phyloP scores from a whole-genome alignment of 164 flowering plant species.

The Nelumbo lutea region DNA sequence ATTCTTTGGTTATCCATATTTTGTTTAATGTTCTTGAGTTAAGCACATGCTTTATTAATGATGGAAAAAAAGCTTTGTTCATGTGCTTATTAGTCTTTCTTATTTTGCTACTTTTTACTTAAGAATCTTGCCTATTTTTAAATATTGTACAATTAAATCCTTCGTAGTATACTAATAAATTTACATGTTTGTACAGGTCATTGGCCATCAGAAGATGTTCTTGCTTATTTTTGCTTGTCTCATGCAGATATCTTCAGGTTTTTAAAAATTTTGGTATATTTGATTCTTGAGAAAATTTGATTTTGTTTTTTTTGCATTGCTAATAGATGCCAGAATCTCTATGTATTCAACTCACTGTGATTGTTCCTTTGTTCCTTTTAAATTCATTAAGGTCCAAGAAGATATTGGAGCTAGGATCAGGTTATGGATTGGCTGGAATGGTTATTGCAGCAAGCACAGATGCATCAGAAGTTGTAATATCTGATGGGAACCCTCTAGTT shows the following conservation, averaged over 20 bases:
- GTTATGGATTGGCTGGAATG: slow-evolving; percentile 95
- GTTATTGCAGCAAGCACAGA: slow-evolving; percentile 72
- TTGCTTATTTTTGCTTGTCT: slow-evolving; percentile 74
- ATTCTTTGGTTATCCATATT: too few relatives aligned
- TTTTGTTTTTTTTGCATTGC: not conserved
- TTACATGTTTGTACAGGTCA: slow-evolving; percentile 45
- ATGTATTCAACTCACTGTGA: slow-evolving; percentile 1
- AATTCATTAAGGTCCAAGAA: slow-evolving; percentile 47
- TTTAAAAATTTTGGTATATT: not conserved
- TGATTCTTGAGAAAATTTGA: not conserved
- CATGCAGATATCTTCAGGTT: slow-evolving; percentile 77
- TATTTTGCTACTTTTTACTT: too few relatives aligned
- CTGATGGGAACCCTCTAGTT: slow-evolving; percentile 98
- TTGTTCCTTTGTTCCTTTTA: slow-evolving; percentile 2
- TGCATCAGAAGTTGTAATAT: slow-evolving; percentile 72
- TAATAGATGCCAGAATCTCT: not conserved
- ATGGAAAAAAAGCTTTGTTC: too few relatives aligned
- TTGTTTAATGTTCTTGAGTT: too few relatives aligned
- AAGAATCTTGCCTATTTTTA: not conserved
- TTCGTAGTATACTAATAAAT: not conserved
- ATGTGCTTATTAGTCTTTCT: too few relatives aligned
- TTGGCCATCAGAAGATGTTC: slow-evolving; percentile 98
- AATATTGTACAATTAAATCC: not conserved
- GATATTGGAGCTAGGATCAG: slow-evolving; percentile 94
- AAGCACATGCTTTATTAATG: too few relatives aligned